Evolutionary conservation across 148 eudicot genomes (phyloP), one percentile per base, ranked within the genome.

Genomic region (Mesembryanthemum crystallinum): DNA sequence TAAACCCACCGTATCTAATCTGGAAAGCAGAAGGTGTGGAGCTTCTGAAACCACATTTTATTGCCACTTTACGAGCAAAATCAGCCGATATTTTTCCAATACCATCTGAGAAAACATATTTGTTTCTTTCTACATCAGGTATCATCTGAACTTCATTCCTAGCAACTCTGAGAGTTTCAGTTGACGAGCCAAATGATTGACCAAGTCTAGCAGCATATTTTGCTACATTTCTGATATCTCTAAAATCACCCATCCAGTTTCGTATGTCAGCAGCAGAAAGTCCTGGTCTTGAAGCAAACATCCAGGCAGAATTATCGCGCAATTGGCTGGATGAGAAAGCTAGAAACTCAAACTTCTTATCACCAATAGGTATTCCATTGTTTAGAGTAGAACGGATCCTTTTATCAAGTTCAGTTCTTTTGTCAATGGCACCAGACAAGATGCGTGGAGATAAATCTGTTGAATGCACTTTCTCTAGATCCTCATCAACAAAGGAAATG

Each of bases 201-300:
- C 98, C 98, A 71, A 94, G 94, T 75, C 98, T 87, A 15, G 98
- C 98, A n/a, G 98, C 97, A 83, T 90, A 94, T 76, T 92, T 94
- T 63, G 98, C 97, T 74, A 92, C 93, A 61, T 94, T 94, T 75
- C 71, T 88, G 12, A 94, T 94, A 8, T 61, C 55, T 47, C 73
- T 60, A 73, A 94, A 94, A 76, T 92, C 89, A 23, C 98, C 98
- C 98, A 94, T 86, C 95, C 93, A 88, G 1, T 23, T 47, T 77
- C 98, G 86, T 29, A 94, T 92, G 37, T 58, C 85, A 77, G 86
- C 71, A 58, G 96, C 97, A 79, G 83, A 80, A n/a, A 89, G 62
- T 67, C 86, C 86, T 54, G 82, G 74, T 30, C 88, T 84, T 55
- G 95, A 86, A 78, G 98, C 92, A 92, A 94, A 94, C 97, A 94